Base-by-base conservation (phyloP, 768 basidiomycete genomes). In the Pisolithus orientalis region DNA sequence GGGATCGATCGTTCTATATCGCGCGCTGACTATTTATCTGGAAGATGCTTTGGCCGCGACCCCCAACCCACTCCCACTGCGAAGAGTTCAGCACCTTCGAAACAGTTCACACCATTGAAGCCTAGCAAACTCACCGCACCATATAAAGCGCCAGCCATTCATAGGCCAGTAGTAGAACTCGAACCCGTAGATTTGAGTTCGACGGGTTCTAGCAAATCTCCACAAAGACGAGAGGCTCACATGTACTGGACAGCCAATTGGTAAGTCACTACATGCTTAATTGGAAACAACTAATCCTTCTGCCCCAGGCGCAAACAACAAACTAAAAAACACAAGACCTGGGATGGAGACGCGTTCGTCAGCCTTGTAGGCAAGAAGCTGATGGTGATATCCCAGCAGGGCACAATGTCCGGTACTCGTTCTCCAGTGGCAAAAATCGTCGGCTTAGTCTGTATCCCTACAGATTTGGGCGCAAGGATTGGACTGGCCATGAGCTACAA, bases 341-440 rank as follows among this genome's bases (percentile, higher is more conserved):
- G 93, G 91, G 90, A 93, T 52, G 90, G 85, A 2, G 89, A 85
- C 55, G 83, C 77, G 7, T 86, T 78, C 65, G 72, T 87, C 25
- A 79, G 80, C 29, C 71, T 74, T 37, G 63, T 67, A 32, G 74
- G 71, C 21, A 74, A 75, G 11, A 79, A 77, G 53, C 62, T 88
- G 21, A 76, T 74, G 1, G 77, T 90, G 72, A 68, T 87, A 39
- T 80, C 84, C 3, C 85, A 88, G 60, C 76, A 78, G 50, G 90
- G 90, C 3, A 80, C 83, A 70, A 65, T 82, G 89, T 90, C 64
- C 60, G 53, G 11, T 51, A 25, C 34, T 54, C 28, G 25, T 16
- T 39, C 56, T 10, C 27, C 27, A 40, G 27, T 42, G 25, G 44
- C 28, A 17, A 10, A 24, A 39, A 54, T n/a, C 8, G 17, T 6